A percentile compares a stretch with the other conserved stretches of the same genome.
These are phyloP conservation scores for Helicostylum pulchrum DNA, from an alignment of 192 early-diverging fungal species.

Conservation along the genomic window DNA sequence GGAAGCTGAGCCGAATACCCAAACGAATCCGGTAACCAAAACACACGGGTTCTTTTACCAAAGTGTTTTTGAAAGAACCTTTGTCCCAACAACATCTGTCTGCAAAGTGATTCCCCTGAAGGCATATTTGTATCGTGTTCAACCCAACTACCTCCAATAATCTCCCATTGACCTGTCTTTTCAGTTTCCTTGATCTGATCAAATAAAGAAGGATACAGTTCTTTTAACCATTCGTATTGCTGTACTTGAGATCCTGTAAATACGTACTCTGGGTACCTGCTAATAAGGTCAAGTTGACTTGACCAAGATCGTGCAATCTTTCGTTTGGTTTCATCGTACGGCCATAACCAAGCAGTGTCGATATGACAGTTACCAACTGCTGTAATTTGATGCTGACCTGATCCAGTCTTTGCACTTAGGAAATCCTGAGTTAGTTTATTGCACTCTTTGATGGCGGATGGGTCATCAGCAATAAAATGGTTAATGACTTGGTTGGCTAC, in stretches of 20 bases:
- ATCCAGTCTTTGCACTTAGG: constrained; percentile 57
- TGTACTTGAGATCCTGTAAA: constrained; percentile 98
- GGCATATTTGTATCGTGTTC: constrained; percentile 96
- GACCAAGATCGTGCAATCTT: constrained; percentile 87
- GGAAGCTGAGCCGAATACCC: constrained; percentile 92
- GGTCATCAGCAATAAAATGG: constrained; percentile 51
- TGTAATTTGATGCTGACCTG: constrained; percentile 68
- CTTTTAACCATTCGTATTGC: constrained; percentile 92
- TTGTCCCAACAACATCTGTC: constrained; percentile 95
- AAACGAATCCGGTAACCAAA: constrained; percentile 97
- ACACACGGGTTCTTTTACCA: constrained; percentile 68
- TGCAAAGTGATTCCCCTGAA: constrained; percentile 86
- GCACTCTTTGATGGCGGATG: constrained; percentile 38
- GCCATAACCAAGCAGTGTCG: constrained; percentile 97
- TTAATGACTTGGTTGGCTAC: constrained; percentile 80
- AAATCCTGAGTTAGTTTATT: constrained; percentile 57
- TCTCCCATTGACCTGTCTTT: constrained; percentile 78
- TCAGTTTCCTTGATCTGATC: constrained; percentile 66
- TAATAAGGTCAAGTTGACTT: constrained; percentile 78
- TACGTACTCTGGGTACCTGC: constrained; percentile 79
- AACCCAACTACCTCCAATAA: constrained; percentile 95
- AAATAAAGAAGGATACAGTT: constrained; percentile 84
- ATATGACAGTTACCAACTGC: constrained; percentile 81
- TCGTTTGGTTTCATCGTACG: constrained; percentile 95
- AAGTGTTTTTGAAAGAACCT: constrained; percentile 82